A percentile compares a stretch with the other conserved stretches of the same genome.
Evolutionary conservation across 306 rosid species (phyloP).

Genomic region (Vicia faba): DNA sequence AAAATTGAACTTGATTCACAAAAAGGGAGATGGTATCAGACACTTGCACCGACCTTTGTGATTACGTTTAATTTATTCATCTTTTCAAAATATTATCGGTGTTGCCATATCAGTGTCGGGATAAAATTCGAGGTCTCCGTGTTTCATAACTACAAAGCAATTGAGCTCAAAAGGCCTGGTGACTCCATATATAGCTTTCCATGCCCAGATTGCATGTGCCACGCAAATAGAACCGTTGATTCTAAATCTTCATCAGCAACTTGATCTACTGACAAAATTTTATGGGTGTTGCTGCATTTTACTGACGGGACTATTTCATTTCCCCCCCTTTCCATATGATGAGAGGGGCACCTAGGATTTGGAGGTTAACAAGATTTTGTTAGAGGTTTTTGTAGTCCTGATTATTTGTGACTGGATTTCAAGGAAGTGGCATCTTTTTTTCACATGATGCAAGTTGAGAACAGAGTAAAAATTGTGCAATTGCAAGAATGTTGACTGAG

Average conservation of each 20-base stretch:
- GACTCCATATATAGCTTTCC: conserved; percentile 93
- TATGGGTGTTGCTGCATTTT: conserved; percentile 53
- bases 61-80: too few relatives aligned
- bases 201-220: conserved; percentile 99
- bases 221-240: conserved; percentile 61
- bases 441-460: conserved; percentile 46
- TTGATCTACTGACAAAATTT: conserved; percentile 47
- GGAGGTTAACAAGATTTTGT: conserved; percentile 53
- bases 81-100: too few relatives aligned
- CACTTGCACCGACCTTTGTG: too few relatives aligned
- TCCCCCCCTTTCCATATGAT: conserved; percentile 38
- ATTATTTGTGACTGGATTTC: conserved; percentile 50
- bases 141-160: conserved; percentile 87
- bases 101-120: too few relatives aligned
- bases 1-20: too few relatives aligned
- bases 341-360: conserved; percentile 52
- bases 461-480: conserved; percentile 39
- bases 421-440: conserved; percentile 50
- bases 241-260: conserved; percentile 50
- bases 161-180: conserved; percentile 80
- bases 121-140: too few relatives aligned
- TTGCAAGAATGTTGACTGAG: conserved; percentile 34
- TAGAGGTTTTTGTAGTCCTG: conserved; percentile 53
- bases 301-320: conserved; percentile 62
- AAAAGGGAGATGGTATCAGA: too few relatives aligned